These are phyloP conservation scores for Blastocystis sp. DNA, from an alignment of 352 stramenopile genomes.

Conservation along the genomic window DNA sequence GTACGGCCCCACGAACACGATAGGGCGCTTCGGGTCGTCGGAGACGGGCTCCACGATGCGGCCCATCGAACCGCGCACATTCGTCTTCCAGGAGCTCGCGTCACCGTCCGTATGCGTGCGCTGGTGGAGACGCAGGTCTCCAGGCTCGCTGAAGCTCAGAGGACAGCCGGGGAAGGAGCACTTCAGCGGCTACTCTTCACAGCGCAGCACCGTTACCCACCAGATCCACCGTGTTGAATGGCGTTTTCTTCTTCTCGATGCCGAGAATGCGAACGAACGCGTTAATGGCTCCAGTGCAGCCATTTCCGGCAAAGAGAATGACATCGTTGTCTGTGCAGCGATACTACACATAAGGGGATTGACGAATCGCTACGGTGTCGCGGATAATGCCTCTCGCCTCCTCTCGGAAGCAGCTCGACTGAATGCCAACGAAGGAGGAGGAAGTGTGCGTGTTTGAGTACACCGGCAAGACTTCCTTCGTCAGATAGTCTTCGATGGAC, in stretches of 20 bases:
- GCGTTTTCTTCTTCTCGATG: conserved; percentile 71
- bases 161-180: conserved; percentile 65
- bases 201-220: not conserved
- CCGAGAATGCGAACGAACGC: conserved; percentile 79
- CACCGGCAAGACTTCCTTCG: conserved; percentile 81
- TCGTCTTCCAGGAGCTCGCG: conserved; percentile 51
- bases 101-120: conserved; percentile 69
- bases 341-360: conserved; percentile 35
- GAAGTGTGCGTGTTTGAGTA: conserved; percentile 96
- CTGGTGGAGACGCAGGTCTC: conserved; percentile 65
- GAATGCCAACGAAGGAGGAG: conserved; percentile 79
- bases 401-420: conserved; percentile 88
- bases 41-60: conserved; percentile 12
- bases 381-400: conserved; percentile 89
- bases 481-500: conserved; percentile 85
- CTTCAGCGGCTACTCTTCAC: not conserved
- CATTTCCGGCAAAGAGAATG: conserved; percentile 88
- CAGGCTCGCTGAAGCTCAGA: conserved; percentile 53
- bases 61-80: conserved; percentile 25
- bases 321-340: conserved; percentile 78
- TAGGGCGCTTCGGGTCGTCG: conserved; percentile 73
- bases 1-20: conserved; percentile 87
- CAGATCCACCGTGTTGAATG: conserved; percentile 1
- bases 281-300: conserved; percentile 80
- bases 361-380: conserved; percentile 73